Evolutionary conservation across 2,329 filamentous ascomycete genomes (phyloP), one percentile per base, ranked within the genome.

Genomic region (Sclerotinia minor): DNA sequence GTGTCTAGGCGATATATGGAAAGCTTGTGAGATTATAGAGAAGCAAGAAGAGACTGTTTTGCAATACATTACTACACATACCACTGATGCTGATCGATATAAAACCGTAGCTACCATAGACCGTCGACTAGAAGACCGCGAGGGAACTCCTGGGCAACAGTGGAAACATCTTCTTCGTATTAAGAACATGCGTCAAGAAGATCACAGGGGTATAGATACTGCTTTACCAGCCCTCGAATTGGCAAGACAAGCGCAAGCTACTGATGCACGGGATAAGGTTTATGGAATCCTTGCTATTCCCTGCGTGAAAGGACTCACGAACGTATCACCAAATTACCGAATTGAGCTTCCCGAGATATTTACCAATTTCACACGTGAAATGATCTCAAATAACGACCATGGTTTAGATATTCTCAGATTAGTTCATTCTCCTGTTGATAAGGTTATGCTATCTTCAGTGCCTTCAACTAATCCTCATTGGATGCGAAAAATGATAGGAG

Each of bases 121-220:
- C 26, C 54, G 64, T 17, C 44, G 64, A 8, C 19, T 61, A 6
- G 54, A 67, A 41, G 64, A 60, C 32, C 64, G 64, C 32, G 35
- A 52, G 19, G 64, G 64, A 26, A 50, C 54, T 44, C 64, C 64
- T 38, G 64, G 64, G 5, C 64, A 67, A 5, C 64, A 67, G 38
- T 67, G 55, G 45, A 67, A 67, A 26, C 55, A 60, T 67, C n/a
- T 67, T 24, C 55, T 67, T 15, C 64, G 64, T 17, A 67, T 67
- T 29, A 52, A 60, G 19, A 35, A 67, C 11, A 61, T 67, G 45
- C 64, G 64, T 29, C 47, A 60, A 6, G 15, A 13, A 13, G 26
- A 52, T 38, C 64, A 67, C 6, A 26, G 21, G 6, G 47, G 64
- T 35, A 19, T 67, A 13, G 29, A 5, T 53, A 32, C 45, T 6